These are phyloP conservation scores for Phytopythium oedochilum DNA, from an alignment of 352 stramenopile genomes.

Conservation along the genomic window DNA sequence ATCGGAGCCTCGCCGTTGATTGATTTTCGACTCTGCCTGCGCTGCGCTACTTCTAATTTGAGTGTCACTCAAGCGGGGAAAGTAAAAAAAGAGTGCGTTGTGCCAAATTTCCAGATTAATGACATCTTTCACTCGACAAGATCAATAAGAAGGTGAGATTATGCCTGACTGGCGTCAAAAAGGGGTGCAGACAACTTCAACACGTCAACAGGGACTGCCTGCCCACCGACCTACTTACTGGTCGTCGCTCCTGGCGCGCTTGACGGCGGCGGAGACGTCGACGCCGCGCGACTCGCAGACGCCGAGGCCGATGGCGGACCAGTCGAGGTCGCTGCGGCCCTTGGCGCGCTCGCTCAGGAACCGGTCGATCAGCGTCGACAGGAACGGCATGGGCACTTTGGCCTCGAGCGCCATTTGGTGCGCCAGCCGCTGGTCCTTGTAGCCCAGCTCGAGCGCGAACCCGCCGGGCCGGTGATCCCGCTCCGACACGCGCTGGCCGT, in stretches of 20 bases:
- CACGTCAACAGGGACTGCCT: not conserved
- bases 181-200: too few species aligned
- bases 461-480: slow-evolving; percentile 68
- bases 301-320: slow-evolving; percentile 64
- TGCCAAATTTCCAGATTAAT: too few species aligned
- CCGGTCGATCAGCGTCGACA: slow-evolving; percentile 64
- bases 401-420: slow-evolving; percentile 46
- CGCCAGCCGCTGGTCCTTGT: slow-evolving; percentile 69
- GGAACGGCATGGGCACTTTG: slow-evolving; percentile 72
- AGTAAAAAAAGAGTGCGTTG: too few species aligned
- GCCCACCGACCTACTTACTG: too few species aligned
- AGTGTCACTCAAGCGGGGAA: not conserved
- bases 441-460: slow-evolving; percentile 66
- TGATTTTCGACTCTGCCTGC: not conserved
- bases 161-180: too few species aligned
- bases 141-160: too few species aligned
- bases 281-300: slow-evolving; percentile 56
- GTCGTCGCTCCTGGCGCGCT: slow-evolving; percentile 14
- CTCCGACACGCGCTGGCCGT: slow-evolving; percentile 70
- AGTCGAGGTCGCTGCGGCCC: slow-evolving; percentile 63
- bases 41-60: too few species aligned
- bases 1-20: slow-evolving; percentile 32
- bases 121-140: too few species aligned
- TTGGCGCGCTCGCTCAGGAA: slow-evolving; percentile 59
- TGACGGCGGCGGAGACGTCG: slow-evolving; percentile 38